phyloP scores from a whole-genome alignment of 1,284 basidiomycete species.

The Trametes versicolor region DNA sequence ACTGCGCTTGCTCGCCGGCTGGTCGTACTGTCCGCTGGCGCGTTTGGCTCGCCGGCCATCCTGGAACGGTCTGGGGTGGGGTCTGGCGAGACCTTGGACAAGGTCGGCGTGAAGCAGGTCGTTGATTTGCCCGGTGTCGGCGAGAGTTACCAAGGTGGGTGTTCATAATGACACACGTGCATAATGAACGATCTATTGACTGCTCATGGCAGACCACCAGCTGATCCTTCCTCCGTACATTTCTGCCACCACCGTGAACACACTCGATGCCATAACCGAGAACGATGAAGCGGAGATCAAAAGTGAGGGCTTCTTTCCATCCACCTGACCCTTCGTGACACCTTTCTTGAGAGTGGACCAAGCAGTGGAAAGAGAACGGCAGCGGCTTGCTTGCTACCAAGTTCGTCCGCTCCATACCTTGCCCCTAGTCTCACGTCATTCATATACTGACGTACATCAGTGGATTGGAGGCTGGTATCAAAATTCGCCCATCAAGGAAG shows the following conservation, averaged over 20 bases:
- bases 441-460: constrained; percentile 38
- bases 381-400: constrained; percentile 59
- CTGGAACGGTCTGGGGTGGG: constrained; percentile 54
- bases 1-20: constrained; percentile 52
- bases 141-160: constrained; percentile 59
- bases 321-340: not conserved
- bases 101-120: constrained; percentile 50
- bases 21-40: constrained; percentile 59
- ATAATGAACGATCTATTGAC: not conserved
- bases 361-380: constrained; percentile 54
- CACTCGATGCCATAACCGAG: constrained; percentile 54
- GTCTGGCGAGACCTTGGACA: constrained; percentile 48
- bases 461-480: constrained; percentile 55
- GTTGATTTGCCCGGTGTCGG: constrained; percentile 69
- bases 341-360: constrained; percentile 44
- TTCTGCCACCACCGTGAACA: constrained; percentile 51
- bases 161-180: not conserved
- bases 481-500: constrained; percentile 52
- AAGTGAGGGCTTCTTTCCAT: not conserved
- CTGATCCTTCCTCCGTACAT: constrained; percentile 48
- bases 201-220: constrained; percentile 54
- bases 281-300: constrained; percentile 37
- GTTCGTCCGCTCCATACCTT: constrained; percentile 41
- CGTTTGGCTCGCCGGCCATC: constrained; percentile 65
- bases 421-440: not conserved